Percentiles rank a stretch among this genome's conserved stretches.
Evolutionary conservation across 2,329 filamentous ascomycete genomes (phyloP).

Genomic region (Ascosphaera aggregata): DNA sequence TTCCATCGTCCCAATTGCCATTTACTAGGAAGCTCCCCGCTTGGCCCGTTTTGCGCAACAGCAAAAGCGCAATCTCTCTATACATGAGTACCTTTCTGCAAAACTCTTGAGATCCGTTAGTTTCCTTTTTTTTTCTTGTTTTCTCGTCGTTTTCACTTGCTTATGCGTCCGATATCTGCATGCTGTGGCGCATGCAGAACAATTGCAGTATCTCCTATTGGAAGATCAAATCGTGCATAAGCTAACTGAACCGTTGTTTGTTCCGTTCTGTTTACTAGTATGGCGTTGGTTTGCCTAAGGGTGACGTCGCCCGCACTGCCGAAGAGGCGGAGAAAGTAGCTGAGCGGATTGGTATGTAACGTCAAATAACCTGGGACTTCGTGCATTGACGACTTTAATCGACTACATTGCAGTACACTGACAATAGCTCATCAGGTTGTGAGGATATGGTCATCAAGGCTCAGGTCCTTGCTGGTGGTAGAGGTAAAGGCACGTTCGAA

Average conservation of each 20-base stretch:
- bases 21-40: conserved; percentile 30
- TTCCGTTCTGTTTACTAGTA: no score
- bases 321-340: conserved; percentile 83
- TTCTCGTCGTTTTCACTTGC: conserved; percentile 1
- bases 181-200: no score
- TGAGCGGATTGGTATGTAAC: conserved; percentile 50
- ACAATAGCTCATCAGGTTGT: conserved; percentile 25
- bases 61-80: conserved; percentile 75
- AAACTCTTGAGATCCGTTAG: conserved; percentile 54
- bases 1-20: conserved; percentile 16
- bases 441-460: conserved; percentile 99
- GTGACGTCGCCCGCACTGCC: conserved; percentile 58
- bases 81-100: conserved; percentile 95
- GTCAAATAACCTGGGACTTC: no score
- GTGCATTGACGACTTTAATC: no score
- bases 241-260: no score
- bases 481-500: conserved; percentile 94
- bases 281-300: conserved; percentile 80
- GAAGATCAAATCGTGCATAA: conserved; percentile 4
- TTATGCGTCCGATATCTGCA: no score
- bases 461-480: conserved; percentile 89
- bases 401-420: conserved; percentile 8
- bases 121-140: conserved; percentile 4
- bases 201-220: no score
- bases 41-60: conserved; percentile 36